Base-by-base conservation (phyloP, 139 green algal genomes). In the Mesostigma viride region DNA sequence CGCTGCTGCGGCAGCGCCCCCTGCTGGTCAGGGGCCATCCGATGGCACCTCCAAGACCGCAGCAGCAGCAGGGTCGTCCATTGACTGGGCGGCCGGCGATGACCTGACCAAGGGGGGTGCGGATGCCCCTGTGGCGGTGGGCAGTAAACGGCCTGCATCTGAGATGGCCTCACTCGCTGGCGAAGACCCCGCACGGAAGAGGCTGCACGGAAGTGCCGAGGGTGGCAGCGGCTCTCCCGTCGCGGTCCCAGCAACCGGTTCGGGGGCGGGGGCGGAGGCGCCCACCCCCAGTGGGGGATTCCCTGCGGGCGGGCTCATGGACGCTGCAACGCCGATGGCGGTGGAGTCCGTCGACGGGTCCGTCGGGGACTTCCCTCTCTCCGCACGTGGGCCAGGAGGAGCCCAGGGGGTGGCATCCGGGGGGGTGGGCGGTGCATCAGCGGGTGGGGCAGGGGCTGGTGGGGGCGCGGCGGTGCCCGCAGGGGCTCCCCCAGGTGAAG, bases 401-500 rank as follows among this genome's bases (percentile, higher is more conserved):
- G n/a, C 62, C 28, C 22, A 14, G 63, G 26, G 26, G 5, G 45
- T 30, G n/a, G 68, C 45, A 20, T 31, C 65, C 3, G 35, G 32
- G 32, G 36, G 33, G 14, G 4, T 2, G 26, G 22, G 67, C 5
- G 63, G 65, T 44, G 67, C 59, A 28, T 3, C 2, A 61, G 11
- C 22, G 6, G 53, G 56, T 59, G 60, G 64, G 3, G 44, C 4
- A 17, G 68, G 34, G 26, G 14, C 40, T 2, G 58, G 27, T 3
- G 59, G 35, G 3, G 36, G 26, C 14, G 62, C 32, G 1, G 62
- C 40, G 1, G 61, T n/a, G 0, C 8, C 60, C 27, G 36, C 14
- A 32, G 31, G 14, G 36, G 51, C 5, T 36, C 48, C 53, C n/a
- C 14, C 14, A 34, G 77, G 83, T 20, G 76, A 86, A 5, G 74